Conservation (phyloP, 208 protist species). For the Crithidia sp. region DNA sequence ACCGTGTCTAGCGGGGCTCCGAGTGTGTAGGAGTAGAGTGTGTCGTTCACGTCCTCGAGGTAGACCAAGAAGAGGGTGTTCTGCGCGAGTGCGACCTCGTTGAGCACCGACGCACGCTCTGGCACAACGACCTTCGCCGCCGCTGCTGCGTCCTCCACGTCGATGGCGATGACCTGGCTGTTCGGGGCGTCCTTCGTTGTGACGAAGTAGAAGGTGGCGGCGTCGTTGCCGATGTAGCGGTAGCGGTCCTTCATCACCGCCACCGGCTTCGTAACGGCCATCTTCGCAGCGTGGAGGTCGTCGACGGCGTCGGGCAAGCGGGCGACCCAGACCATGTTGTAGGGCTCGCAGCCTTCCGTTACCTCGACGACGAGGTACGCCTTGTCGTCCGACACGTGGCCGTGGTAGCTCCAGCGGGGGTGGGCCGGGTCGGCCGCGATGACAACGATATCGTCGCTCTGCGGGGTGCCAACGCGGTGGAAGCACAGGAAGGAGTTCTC, state of each 20-base stretch:
- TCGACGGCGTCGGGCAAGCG: slow-evolving; percentile 41
- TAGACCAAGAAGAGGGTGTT: slow-evolving; percentile 87
- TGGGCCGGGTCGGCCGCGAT: slow-evolving; percentile 63
- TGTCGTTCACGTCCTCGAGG: slow-evolving; percentile 93
- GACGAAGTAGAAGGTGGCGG: slow-evolving; percentile 75
- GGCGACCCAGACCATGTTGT: slow-evolving; percentile 85
- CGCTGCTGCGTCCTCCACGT: slow-evolving; percentile 42
- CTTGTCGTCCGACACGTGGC: slow-evolving; percentile 79
- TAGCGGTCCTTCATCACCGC: slow-evolving; percentile 89
- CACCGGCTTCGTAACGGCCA: slow-evolving; percentile 70
- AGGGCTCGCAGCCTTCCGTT: slow-evolving; percentile 73
- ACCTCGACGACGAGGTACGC: slow-evolving; percentile 73
- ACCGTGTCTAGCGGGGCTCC: slow-evolving; percentile 12
- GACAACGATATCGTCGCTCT: slow-evolving; percentile 79
- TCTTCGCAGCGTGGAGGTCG: slow-evolving; percentile 29
- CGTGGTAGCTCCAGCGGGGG: slow-evolving; percentile 67
- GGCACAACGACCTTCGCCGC: slow-evolving; percentile 67
- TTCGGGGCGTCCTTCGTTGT: slow-evolving; percentile 90
- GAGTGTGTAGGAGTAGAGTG: slow-evolving; percentile 75
- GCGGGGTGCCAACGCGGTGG: slow-evolving; percentile 80
- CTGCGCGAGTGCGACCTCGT: slow-evolving; percentile 44
- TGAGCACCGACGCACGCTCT: slow-evolving; percentile 73
- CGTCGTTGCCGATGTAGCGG: slow-evolving; percentile 89
- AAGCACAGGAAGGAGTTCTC: slow-evolving; percentile 88
- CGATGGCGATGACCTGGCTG: slow-evolving; percentile 81